Conservation (phyloP, 441 rosid genomes). For the Populus tomentosa region DNA sequence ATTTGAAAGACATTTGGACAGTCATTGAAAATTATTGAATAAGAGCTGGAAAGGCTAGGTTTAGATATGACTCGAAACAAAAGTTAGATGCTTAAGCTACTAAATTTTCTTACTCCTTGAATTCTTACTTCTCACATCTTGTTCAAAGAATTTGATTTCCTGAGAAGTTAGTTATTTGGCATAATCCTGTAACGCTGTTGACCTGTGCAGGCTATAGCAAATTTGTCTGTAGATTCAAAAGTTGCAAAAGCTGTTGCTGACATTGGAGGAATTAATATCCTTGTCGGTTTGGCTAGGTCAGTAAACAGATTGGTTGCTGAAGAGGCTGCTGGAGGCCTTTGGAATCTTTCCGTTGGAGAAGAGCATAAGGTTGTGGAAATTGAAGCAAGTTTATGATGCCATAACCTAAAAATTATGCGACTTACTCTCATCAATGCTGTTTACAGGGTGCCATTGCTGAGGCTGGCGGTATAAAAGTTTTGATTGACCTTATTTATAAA, state of each 20-base stretch:
- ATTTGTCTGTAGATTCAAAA: conserved; percentile 84
- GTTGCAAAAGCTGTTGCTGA: conserved; percentile 96
- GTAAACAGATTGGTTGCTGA: conserved; percentile 91
- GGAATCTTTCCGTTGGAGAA: conserved; percentile 99
- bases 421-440: conserved; percentile 14
- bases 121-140: conserved; percentile 5
- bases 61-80: neutral
- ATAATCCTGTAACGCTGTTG: conserved; percentile 8
- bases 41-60: neutral
- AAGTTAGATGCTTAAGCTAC: neutral
- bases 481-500: conserved; percentile 87
- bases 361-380: conserved; percentile 73
- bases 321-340: conserved; percentile 98
- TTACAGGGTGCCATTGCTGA: conserved; percentile 84
- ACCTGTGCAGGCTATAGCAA: conserved; percentile 73
- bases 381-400: conserved; percentile 10
- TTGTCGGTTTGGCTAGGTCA: conserved; percentile 77
- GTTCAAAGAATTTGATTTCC: conserved; percentile 1
- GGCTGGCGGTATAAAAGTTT: conserved; percentile 90
- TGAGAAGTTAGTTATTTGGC: neutral
- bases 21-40: neutral
- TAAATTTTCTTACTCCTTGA: neutral
- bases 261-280: conserved; percentile 79
- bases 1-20: conserved; percentile 15
- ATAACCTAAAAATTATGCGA: neutral